Evolutionary conservation across 257 asterid genomes (phyloP), one percentile per base, ranked within the genome.

Genomic region (Solanum habrochaites): DNA sequence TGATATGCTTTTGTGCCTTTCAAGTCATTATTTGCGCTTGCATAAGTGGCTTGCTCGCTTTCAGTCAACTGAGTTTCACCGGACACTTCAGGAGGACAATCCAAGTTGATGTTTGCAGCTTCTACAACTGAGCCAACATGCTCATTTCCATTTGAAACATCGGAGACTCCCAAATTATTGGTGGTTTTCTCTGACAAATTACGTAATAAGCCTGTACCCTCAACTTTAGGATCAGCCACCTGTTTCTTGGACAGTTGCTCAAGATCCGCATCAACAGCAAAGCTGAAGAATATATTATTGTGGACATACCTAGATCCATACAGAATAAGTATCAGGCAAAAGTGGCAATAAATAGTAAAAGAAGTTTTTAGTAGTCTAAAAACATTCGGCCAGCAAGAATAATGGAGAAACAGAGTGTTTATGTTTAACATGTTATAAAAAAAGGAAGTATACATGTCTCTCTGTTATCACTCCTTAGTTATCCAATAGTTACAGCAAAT

Each of bases 41-140:
- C 99, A 91, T 94, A 97, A 23, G 99, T 96, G 88, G 99, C 98
- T 92, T 97, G 99, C 91, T 97, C 99, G 86, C 98, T 95, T 92
- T 97, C 99, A 88, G 95, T 94, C 92, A 95, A 91, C 93, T 91
- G 98, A 45, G 91, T 80, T 87, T 96, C 98, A 49, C 90, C 90
- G 83, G 94, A 89, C 74, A 87, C 92, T 88, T 92, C 96, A 80
- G 92, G 83, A n/a, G 93, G 86, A 58, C 86, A 52, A 86, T 90
- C 92, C 85, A 89, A 86, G 43, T 20, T 75, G 66, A 90, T 92
- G 88, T 92, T 92, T 42, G 40, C 40, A 78, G 81, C 90, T 89
- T 90, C 94, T 40, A 87, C 32, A 78, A 87, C 85, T 85, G 84
- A 70, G 86, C 87, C 87, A 90, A 78, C 89, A 77, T 92, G 86